Conservation (phyloP, 768 basidiomycete genomes). For the Cystobasidium onofrii region DNA sequence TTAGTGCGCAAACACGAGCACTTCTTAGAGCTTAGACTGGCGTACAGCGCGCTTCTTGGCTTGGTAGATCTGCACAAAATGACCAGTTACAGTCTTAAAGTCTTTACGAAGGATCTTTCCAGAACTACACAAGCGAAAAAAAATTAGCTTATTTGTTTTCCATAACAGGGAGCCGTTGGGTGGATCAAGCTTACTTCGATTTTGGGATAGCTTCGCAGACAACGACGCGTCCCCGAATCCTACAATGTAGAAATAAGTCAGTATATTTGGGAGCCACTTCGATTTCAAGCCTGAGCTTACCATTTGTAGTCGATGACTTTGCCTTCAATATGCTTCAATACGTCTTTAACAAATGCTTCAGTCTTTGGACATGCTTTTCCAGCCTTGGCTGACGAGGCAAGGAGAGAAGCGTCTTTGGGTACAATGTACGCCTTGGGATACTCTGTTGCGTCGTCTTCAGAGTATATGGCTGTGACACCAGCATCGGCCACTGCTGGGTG, state of each 20-base stretch:
- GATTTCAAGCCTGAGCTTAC: background rate
- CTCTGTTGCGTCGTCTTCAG: slow-evolving; percentile 41
- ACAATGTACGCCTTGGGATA: slow-evolving; percentile 41
- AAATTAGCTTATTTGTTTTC: background rate
- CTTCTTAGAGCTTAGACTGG: slow-evolving; percentile 20
- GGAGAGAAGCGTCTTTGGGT: slow-evolving; percentile 37
- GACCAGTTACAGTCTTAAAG: slow-evolving; percentile 13
- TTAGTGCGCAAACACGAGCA: background rate
- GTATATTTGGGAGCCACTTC: too few species aligned
- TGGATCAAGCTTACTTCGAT: slow-evolving; percentile 19
- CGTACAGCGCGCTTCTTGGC: slow-evolving; percentile 18
- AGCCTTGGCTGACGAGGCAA: slow-evolving; percentile 8
- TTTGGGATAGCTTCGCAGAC: slow-evolving; percentile 40
- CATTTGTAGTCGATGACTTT: slow-evolving; percentile 43
- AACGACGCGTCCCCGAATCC: slow-evolving; percentile 41
- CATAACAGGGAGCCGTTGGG: background rate
- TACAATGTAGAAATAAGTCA: background rate
- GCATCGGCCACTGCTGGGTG: slow-evolving; percentile 40
- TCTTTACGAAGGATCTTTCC: slow-evolving; percentile 40
- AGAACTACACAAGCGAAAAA: background rate
- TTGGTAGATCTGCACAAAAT: slow-evolving; percentile 22
- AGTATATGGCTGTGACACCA: slow-evolving; percentile 40
- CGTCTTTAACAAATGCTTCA: slow-evolving; percentile 31
- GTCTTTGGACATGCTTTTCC: slow-evolving; percentile 32
- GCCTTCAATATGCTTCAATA: slow-evolving; percentile 37